Evolutionary conservation across 2,329 filamentous ascomycete species (phyloP), one percentile per base, ranked within the genome.

Genomic region (Coccinonectria pachysandricola): DNA sequence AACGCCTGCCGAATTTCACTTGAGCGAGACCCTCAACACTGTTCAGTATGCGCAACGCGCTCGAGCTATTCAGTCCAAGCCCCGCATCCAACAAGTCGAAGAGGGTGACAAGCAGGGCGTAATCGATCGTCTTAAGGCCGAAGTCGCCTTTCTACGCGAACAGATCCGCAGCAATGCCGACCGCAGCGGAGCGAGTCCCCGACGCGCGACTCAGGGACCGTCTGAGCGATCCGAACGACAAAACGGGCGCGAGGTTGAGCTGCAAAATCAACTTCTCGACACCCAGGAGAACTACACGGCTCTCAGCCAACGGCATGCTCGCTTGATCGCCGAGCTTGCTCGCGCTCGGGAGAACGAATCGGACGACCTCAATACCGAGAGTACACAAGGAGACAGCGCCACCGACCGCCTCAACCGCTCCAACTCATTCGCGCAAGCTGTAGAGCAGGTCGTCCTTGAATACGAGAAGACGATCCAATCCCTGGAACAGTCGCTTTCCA

Each of bases 391-490:
- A 28, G 85, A 88, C 49, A 83, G 66, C 41, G 84, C 86, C 1
- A 79, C 86, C 13, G 87, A 95, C 51, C 73, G 91, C 27, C 61
- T 96, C 38, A 92, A 95, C 51, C 78, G 91, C 20, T 98, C 92
- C 11, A 94, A 92, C 51, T 92, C 84, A 0, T 96, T 98, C 50
- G 87, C 88, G 2, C 81, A 93, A 50, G 88, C 88, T 15, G 88
- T 98, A 12, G 91, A 98, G 48, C 83, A 93, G 48, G 85, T 98
- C 12, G 85, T 98, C 3, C 63, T 96, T 24, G 91, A 98, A 56
- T 98, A 98, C 50, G 92, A 98, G 54, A 96, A 93, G 66, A 98
- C 92, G 0, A 98, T 98, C 25, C 87, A 96, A 52, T 80, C 75
- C 27, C 69, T 98, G 10, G 91, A 98, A 54, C 77, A 86, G 26